These are phyloP conservation scores for Byssothecium circinans DNA, from an alignment of 2,329 filamentous ascomycete genomes.

Conservation along the genomic window DNA sequence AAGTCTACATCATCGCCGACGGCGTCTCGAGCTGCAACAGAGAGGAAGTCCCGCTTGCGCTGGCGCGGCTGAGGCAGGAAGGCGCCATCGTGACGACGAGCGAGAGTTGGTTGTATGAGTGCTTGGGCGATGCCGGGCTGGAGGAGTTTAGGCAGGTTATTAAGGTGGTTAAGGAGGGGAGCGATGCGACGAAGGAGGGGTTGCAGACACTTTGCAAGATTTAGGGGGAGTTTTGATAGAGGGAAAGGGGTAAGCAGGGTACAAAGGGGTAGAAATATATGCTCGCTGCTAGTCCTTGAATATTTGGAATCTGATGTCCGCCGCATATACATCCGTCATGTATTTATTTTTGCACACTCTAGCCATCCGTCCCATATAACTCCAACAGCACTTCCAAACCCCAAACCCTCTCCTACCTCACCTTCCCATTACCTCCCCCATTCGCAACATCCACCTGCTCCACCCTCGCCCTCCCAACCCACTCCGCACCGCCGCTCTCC, in stretches of 20 bases:
- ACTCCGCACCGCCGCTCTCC: constrained; percentile 9
- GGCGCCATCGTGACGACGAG: constrained; percentile 81
- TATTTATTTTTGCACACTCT: too few relatives aligned
- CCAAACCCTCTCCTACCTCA: too few relatives aligned
- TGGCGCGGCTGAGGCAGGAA: constrained; percentile 73
- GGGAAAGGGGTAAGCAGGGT: not conserved
- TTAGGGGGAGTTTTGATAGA: not conserved
- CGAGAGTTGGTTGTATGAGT: constrained; percentile 89
- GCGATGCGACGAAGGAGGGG: constrained; percentile 68
- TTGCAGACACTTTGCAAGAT: constrained; percentile 59
- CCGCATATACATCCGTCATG: too few relatives aligned
- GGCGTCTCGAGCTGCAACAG: constrained; percentile 85
- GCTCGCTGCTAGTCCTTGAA: too few relatives aligned
- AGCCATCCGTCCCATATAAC: too few relatives aligned
- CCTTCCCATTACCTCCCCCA: too few relatives aligned
- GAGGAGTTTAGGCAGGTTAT: constrained; percentile 73
- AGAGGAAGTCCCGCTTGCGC: constrained; percentile 77
- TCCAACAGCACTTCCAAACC: too few relatives aligned
- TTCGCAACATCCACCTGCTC: constrained; percentile 15
- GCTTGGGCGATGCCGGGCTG: constrained; percentile 77
- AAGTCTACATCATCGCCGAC: constrained; percentile 85
- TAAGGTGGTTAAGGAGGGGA: constrained; percentile 75
- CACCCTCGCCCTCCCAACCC: constrained; percentile 15
- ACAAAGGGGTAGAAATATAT: not conserved
- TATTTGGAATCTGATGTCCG: too few relatives aligned